These are phyloP conservation scores for Leccinellum luteum DNA, from an alignment of 768 basidiomycete genomes.

Conservation along the genomic window DNA sequence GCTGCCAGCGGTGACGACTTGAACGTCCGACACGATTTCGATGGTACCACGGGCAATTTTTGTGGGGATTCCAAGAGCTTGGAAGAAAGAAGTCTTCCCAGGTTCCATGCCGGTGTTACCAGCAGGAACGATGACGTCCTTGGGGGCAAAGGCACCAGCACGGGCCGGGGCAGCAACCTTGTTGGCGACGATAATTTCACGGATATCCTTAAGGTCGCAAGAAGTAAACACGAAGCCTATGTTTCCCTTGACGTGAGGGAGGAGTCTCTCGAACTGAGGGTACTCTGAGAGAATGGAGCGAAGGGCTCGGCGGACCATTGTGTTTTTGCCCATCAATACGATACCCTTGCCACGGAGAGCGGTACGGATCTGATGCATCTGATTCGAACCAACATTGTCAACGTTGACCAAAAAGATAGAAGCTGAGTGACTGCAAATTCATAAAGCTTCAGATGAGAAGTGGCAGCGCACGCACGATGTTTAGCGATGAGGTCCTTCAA, in stretches of 20 bases:
- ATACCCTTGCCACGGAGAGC: slow-evolving; percentile 95
- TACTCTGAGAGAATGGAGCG: slow-evolving; percentile 85
- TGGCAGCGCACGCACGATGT: slow-evolving; percentile 63
- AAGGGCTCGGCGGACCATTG: slow-evolving; percentile 98
- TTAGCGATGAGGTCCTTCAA: slow-evolving; percentile 89
- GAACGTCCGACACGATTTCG: slow-evolving; percentile 96
- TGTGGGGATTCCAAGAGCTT: slow-evolving; percentile 98
- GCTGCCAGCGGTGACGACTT: slow-evolving; percentile 88
- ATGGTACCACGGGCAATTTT: slow-evolving; percentile 99
- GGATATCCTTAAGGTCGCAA: slow-evolving; percentile 89
- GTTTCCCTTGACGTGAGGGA: slow-evolving; percentile 95
- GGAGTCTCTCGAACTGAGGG: slow-evolving; percentile 95
- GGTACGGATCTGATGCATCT: slow-evolving; percentile 97
- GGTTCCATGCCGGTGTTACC: slow-evolving; percentile 99
- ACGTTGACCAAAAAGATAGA: slow-evolving; percentile 99
- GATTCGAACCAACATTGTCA: slow-evolving; percentile 99
- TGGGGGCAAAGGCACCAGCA: slow-evolving; percentile 94
- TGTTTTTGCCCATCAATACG: slow-evolving; percentile 99
- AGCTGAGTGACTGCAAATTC: slow-evolving; percentile 45
- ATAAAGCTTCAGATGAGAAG: neutral
- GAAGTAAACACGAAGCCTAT: slow-evolving; percentile 98
- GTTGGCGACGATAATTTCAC: slow-evolving; percentile 92
- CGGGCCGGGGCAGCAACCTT: slow-evolving; percentile 98
- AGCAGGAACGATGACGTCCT: slow-evolving; percentile 88
- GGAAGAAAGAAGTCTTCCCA: slow-evolving; percentile 99